Base-by-base conservation (phyloP, 2,329 filamentous ascomycete species). In the Xylaria sp. region DNA sequence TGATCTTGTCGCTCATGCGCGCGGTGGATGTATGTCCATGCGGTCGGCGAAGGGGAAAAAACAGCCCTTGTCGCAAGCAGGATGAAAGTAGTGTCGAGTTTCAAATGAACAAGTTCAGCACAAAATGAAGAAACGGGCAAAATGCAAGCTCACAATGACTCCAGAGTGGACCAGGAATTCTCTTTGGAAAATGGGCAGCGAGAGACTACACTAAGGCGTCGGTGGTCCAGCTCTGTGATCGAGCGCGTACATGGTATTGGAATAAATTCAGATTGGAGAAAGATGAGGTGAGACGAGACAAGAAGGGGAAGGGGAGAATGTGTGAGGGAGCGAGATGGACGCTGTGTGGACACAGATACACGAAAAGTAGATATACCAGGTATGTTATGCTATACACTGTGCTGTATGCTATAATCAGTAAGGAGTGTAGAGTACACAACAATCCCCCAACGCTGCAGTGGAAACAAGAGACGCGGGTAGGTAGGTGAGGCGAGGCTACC, bases 231-330 rank as follows among this genome's bases (percentile, higher is more conserved):
- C 67, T 68, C 57, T 53, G 49, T 56, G 56, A 67, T 65, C 20
- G 55, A 65, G 67, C 62, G 51, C 39, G 58, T 58, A 45, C 51
- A 50, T 42, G 38, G 53, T 39, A 55, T 42, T 55, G 15, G 36
- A 49, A 61, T 54, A 60, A 55, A 68, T 50, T 50, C 55, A 47
- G 53, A 61, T 50, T 59, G 59, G 45, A 53, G 61, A 54, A 47
- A 64, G 62, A 69, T 63, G 61, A 68, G 68, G 59, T 68, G 65
- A 68, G 67, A 68, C 65, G 67, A 59, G 63, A 61, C 56, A 51
- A 44, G 54, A 65, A 63, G 62, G 60, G 57, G 49, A 44, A 54
- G 7, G 44, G 44, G 54, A 29, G 57, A 42, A 22, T 51, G 25
- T 39, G 29, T 55, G 60, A 60, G 59, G 49, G 57, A 65, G 56